Conservation (phyloP, 1,284 basidiomycete genomes). For the Ustilago cynodontis region DNA sequence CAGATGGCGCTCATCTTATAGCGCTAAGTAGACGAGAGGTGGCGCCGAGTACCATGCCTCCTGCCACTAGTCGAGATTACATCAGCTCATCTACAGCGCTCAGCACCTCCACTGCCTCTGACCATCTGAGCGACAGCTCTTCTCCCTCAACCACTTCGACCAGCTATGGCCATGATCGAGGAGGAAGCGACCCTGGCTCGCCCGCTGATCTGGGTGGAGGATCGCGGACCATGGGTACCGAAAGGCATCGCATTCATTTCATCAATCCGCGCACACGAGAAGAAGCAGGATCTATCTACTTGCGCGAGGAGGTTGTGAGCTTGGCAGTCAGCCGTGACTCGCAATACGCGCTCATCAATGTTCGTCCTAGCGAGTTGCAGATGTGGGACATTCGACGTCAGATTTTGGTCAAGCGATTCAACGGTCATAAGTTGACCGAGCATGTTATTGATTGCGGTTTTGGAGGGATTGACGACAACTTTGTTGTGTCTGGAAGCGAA, state of each 20-base stretch:
- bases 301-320: conserved; percentile 79
- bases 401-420: conserved; percentile 74
- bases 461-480: conserved; percentile 89
- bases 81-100: conserved; percentile 23
- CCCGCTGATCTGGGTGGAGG: conserved; percentile 63
- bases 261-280: conserved; percentile 77
- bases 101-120: conserved; percentile 39
- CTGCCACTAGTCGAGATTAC: conserved; percentile 21
- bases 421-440: conserved; percentile 68
- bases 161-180: conserved; percentile 24
- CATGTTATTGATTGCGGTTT: conserved; percentile 92
- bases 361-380: conserved; percentile 78
- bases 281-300: conserved; percentile 73
- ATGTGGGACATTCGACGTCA: conserved; percentile 81
- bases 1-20: conserved; percentile 84
- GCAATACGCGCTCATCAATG: conserved; percentile 86
- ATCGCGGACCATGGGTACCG: conserved; percentile 70
- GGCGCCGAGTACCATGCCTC: conserved; percentile 12
- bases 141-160: conserved; percentile 25
- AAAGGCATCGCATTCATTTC: conserved; percentile 77
- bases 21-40: conserved; percentile 74
- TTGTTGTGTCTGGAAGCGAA: conserved; percentile 93
- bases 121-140: conserved; percentile 38
- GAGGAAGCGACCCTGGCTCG: conserved; percentile 12
- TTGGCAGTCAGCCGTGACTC: conserved; percentile 82